phyloP scores from a whole-genome alignment of 176 grass and related monocot species.

The Eragrostis nindensis region DNA sequence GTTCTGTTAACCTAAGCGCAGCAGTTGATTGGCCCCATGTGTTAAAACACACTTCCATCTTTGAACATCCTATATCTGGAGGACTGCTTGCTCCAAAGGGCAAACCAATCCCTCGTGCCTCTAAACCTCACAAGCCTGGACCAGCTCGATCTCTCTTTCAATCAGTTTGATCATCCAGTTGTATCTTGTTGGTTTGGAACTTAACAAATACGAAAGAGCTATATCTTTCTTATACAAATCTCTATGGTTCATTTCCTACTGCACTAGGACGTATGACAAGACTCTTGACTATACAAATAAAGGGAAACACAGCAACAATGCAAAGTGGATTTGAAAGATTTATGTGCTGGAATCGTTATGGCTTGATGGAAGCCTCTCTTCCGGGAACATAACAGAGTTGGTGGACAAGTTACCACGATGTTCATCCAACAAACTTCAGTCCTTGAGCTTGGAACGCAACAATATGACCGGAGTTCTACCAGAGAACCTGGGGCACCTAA shows the following conservation, averaged over 20 bases:
- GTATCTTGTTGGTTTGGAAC: conserved; percentile 46
- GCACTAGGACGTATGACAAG: no score
- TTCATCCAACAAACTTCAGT: neutral
- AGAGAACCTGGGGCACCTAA: neutral
- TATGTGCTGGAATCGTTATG: no score
- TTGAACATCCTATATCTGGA: neutral
- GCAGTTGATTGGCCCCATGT: neutral
- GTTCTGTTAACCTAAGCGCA: neutral
- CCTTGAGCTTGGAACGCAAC: accelerated
- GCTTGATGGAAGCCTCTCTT: neutral
- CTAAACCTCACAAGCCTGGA: neutral
- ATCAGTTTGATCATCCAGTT: neutral
- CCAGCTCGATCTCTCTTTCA: neutral
- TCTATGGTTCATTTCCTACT: no score
- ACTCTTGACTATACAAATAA: no score
- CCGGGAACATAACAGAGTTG: conserved; percentile 26
- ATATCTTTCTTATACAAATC: no score
- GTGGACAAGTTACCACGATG: conserved; percentile 1
- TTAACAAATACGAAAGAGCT: neutral
- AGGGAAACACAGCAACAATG: no score
- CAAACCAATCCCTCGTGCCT: neutral
- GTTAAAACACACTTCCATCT: neutral
- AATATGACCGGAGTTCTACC: conserved; percentile 7
- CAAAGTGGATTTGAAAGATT: no score
- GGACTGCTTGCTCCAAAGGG: neutral